Evolutionary conservation across 331 rosid genomes (phyloP).

Genomic region (Quercus lobata): DNA sequence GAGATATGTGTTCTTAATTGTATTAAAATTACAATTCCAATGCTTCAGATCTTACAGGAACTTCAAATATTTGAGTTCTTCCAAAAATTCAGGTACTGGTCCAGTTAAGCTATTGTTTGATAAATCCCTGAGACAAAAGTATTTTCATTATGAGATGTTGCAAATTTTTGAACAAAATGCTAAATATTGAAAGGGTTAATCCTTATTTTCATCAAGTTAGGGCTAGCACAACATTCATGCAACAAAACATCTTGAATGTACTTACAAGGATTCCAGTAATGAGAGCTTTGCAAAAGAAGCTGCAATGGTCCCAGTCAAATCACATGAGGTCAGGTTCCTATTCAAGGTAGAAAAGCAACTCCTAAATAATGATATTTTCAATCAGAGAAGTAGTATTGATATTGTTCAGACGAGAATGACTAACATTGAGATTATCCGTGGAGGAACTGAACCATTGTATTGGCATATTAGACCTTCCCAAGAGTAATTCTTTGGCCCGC

Average conservation of each 20-base stretch:
- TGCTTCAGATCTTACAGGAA: constrained; percentile 45
- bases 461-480: constrained; percentile 64
- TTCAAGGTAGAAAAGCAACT: constrained; percentile 2
- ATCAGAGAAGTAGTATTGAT: neutral
- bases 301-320: constrained; percentile 47
- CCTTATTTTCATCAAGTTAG: too few species aligned
- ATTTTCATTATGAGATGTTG: too few species aligned
- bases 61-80: constrained; percentile 40
- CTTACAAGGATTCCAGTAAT: constrained; percentile 59
- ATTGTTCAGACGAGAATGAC: constrained; percentile 8
- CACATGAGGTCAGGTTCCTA: constrained; percentile 63
- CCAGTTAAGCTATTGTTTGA: constrained; percentile 61
- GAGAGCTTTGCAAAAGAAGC: constrained; percentile 48
- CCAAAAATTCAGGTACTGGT: constrained; percentile 53
- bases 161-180: too few species aligned
- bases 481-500: constrained; percentile 54
- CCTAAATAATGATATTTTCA: neutral
- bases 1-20: constrained; percentile 3
- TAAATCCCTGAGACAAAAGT: constrained; percentile 51
- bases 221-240: neutral
- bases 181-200: too few species aligned
- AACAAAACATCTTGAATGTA: neutral
- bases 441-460: constrained; percentile 40
- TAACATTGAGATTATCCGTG: constrained; percentile 52
- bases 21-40: neutral